Evolutionary conservation across 2,329 filamentous ascomycete genomes (phyloP).

Genomic region (Chlorencoelia australis): DNA sequence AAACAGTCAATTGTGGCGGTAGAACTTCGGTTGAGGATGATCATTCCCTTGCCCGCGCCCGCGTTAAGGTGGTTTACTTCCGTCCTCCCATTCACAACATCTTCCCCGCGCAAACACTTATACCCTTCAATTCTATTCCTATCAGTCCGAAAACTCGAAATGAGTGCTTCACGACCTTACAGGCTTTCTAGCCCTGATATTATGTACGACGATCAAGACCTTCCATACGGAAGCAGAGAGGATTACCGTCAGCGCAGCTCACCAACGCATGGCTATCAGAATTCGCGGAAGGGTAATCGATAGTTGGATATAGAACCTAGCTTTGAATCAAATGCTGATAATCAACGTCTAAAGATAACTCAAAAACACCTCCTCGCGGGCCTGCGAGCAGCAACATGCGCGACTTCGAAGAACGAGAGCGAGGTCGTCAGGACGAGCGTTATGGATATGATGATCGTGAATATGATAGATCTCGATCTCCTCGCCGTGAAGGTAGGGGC

Average conservation of each 20-base stretch:
- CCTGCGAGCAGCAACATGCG: slow-evolving; percentile 14
- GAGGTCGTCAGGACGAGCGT: slow-evolving; percentile 23
- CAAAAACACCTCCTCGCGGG: slow-evolving; percentile 22
- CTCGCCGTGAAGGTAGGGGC: slow-evolving; percentile 24
- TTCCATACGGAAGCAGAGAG: no score
- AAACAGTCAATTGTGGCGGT: no score
- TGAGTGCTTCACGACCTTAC: slow-evolving; percentile 3
- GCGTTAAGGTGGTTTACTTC: no score
- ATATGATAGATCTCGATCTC: slow-evolving; percentile 30
- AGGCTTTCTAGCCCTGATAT: slow-evolving; percentile 17
- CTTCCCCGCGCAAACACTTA: no score
- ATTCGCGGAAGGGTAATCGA: slow-evolving; percentile 29
- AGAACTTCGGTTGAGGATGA: no score
- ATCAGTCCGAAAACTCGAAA: no score
- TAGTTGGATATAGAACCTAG: slow-evolving; percentile 20
- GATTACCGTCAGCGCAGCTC: slow-evolving; percentile 15
- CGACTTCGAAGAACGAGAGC: slow-evolving; percentile 13
- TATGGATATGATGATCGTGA: slow-evolving; percentile 26
- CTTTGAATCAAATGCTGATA: slow-evolving; percentile 27
- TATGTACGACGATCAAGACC: slow-evolving; percentile 37
- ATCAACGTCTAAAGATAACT: slow-evolving; percentile 25
- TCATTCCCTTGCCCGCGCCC: no score
- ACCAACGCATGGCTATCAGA: slow-evolving; percentile 21
- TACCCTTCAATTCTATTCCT: no score
- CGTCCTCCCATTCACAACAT: no score